Percentiles rank a stretch among this genome's conserved stretches.
phyloP scores from a whole-genome alignment of 352 stramenopile genomes.

The Paralagenidium karlingii region DNA sequence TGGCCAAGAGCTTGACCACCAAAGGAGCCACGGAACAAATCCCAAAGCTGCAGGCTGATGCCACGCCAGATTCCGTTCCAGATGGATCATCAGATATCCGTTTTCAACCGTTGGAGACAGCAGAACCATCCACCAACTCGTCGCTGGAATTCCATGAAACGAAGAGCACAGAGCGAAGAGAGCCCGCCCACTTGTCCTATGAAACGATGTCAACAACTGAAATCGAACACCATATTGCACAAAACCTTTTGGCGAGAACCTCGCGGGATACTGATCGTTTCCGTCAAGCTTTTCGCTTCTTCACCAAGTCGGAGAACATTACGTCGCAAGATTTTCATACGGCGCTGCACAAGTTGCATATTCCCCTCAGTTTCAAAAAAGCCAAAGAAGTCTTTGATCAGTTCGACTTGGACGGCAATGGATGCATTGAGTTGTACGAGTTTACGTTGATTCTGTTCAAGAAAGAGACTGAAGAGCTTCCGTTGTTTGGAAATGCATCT shows the following conservation, averaged over 20 bases:
- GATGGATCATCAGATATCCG: too few relatives aligned
- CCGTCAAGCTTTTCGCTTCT: conserved; percentile 49
- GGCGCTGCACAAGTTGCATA: conserved; percentile 37
- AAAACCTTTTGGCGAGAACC: conserved; percentile 46
- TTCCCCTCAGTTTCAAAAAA: conserved; percentile 37
- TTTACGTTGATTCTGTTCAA: conserved; percentile 44
- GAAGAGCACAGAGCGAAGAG: background rate
- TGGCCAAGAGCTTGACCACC: too few relatives aligned
- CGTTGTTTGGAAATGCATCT: too few relatives aligned
- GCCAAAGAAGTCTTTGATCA: conserved; percentile 44
- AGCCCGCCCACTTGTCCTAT: conserved; percentile 16
- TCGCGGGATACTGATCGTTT: conserved; percentile 32
- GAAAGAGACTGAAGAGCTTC: too few relatives aligned
- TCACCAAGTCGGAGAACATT: conserved; percentile 50
- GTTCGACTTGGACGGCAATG: conserved; percentile 44
- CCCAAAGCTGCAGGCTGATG: too few relatives aligned
- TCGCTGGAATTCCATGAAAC: background rate
- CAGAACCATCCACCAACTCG: too few relatives aligned
- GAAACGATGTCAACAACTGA: conserved; percentile 38
- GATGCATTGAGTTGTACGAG: conserved; percentile 50
- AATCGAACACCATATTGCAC: conserved; percentile 34
- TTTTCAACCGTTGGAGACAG: too few relatives aligned
- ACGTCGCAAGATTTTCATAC: conserved; percentile 45
- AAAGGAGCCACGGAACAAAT: too few relatives aligned
- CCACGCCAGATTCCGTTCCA: too few relatives aligned